Base-by-base conservation (phyloP, 352 stramenopile species). In the Globisporangium takayamanum region DNA sequence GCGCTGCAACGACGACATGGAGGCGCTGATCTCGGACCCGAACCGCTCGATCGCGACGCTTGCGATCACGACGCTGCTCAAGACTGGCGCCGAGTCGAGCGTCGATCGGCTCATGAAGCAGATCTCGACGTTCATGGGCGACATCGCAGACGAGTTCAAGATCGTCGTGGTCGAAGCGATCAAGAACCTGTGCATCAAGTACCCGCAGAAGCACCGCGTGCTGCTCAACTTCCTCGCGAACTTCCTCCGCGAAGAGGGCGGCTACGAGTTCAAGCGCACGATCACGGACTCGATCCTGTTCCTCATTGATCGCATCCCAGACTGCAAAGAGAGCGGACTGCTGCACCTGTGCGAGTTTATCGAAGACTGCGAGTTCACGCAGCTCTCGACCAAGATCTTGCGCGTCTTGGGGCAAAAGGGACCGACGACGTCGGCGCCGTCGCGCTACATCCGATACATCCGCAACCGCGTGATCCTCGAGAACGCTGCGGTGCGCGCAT, bases 111-210 rank as follows among this genome's bases (percentile, higher is more conserved):
- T 99, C 20, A 97, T 99, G 80, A 97, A 96, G 68, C 92, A 99
- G 73, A 99, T 99, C 62, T 97, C 92, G 5, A 95, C 93, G 1
- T 99, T 99, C 68, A 97, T 99, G 84, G 95, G 91, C 8, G 97
- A 99, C 69, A 99, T 99, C 58, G 94, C 95, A 0, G 97, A 99
- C 68, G 97, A 99, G 70, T 99, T 99, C 83, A 99, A 99, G 84
- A 98, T 99, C 59, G 96, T 99, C 1, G 92, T 99, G 25, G 97
- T 99, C 28, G 84, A 96, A 36, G 93, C 93, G 30, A 96, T 99
- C 50, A 96, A 98, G 56, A 96, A 98, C 58, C 69, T 99, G 28
- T 99, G 95, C 71, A 76, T 99, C 53, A 99, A 98, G 54, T 99
- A 99, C 71, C 97, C 97, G 7, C 78, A 96, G 54, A 99, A 99